A percentile compares a stretch with the other conserved stretches of the same genome.
phyloP scores from a whole-genome alignment of 2,329 filamentous ascomycete genomes.

The Colletotrichum tropicale region DNA sequence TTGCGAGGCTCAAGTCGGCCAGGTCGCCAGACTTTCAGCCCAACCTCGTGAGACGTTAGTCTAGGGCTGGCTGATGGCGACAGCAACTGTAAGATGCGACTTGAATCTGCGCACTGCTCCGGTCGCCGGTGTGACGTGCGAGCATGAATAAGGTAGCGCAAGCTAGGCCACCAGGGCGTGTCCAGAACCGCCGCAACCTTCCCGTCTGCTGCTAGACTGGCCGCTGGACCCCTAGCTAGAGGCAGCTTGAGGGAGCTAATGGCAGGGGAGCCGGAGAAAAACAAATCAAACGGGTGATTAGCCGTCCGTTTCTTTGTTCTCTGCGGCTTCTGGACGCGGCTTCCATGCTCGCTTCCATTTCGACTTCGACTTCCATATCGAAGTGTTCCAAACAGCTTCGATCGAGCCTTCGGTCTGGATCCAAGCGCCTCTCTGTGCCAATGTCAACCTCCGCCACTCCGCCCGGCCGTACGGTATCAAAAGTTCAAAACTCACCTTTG shows the following conservation, averaged over 20 bases:
- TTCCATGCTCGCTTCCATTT: slow-evolving; percentile 5
- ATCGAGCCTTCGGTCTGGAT: not conserved
- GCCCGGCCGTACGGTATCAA: not conserved
- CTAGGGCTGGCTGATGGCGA: not conserved
- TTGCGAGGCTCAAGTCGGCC: not conserved
- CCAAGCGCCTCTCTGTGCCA: not conserved
- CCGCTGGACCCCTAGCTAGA: not conserved
- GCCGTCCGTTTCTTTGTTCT: slow-evolving; percentile 15
- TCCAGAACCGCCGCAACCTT: not conserved
- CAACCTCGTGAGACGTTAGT: not conserved
- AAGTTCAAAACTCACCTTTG: not conserved
- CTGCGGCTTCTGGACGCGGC: not conserved
- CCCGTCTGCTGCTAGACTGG: not conserved
- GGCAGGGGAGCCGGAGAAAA: not conserved
- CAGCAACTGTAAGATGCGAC: not conserved
- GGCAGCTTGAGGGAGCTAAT: not conserved
- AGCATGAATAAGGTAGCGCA: slow-evolving; percentile 2
- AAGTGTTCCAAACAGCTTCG: not conserved
- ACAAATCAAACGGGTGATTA: not conserved
- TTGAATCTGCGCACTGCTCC: not conserved
- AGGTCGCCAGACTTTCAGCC: not conserved
- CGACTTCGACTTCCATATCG: not conserved
- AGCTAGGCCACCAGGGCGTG: not conserved
- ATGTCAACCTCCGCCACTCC: not conserved
- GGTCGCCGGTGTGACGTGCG: not conserved